A percentile compares a stretch with the other conserved stretches of the same genome.
These are phyloP conservation scores for Dispira simplex DNA, from an alignment of 192 early-diverging fungal genomes.

Conservation along the genomic window DNA sequence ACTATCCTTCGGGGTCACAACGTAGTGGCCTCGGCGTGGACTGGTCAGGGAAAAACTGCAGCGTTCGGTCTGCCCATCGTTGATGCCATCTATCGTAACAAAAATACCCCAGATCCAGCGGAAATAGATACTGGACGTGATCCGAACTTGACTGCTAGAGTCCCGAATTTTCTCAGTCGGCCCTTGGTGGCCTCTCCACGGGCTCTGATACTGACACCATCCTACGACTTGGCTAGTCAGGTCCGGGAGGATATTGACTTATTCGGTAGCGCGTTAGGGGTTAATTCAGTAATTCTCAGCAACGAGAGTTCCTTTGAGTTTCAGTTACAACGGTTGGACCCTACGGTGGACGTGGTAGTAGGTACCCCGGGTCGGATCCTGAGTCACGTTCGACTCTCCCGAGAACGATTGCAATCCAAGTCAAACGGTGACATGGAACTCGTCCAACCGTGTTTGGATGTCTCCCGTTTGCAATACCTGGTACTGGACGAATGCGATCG, in stretches of 20 bases:
- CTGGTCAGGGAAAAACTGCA: slow-evolving; percentile 7
- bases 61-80: slow-evolving; percentile 1
- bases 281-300: neutral
- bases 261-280: neutral
- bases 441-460: neutral
- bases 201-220: slow-evolving; percentile 3
- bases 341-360: neutral
- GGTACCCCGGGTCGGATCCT: slow-evolving; percentile 4
- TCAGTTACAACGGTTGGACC: slow-evolving; percentile 4
- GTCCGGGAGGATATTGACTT: neutral
- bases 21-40: slow-evolving; percentile 9
- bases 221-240: slow-evolving; percentile 8
- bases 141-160: neutral
- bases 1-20: neutral
- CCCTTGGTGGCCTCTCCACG: neutral
- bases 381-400: neutral
- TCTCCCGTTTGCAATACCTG: neutral
- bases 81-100: neutral
- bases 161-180: neutral
- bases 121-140: neutral
- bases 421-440: too few species aligned
- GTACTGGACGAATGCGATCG: slow-evolving; percentile 9
- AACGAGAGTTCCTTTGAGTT: neutral
- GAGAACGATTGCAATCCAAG: too few species aligned
- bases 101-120: neutral